phyloP scores from a whole-genome alignment of 805 yeast species.

The Kazachstania taianensis region DNA sequence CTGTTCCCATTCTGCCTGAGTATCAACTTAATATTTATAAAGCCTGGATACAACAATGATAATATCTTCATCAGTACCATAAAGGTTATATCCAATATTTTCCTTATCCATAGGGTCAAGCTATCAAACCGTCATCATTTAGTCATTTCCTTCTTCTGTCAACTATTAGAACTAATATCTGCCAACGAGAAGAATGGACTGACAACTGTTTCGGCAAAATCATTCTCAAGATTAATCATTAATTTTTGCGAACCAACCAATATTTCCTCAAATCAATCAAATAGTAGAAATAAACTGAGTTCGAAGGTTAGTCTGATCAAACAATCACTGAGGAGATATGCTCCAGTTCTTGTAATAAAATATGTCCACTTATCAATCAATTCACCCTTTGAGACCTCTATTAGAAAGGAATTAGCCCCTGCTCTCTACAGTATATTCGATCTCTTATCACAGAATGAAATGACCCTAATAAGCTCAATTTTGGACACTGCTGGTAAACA shows the following conservation, averaged over 20 bases:
- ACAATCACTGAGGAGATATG: slow-evolving; percentile 50
- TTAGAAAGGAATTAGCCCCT: slow-evolving; percentile 40
- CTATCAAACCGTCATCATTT: slow-evolving; percentile 67
- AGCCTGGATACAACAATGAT: slow-evolving; percentile 9
- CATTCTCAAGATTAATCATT: slow-evolving; percentile 48
- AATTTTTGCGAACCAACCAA: slow-evolving; percentile 64
- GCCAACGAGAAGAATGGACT: slow-evolving; percentile 14
- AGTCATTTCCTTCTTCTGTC: slow-evolving; percentile 38
- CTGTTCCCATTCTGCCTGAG: slow-evolving; percentile 30
- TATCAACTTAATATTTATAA: not conserved
- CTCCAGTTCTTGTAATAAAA: slow-evolving; percentile 48
- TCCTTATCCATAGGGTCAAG: slow-evolving; percentile 61
- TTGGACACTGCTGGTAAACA: slow-evolving; percentile 63
- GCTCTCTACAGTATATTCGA: slow-evolving; percentile 61
- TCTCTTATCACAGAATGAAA: slow-evolving; percentile 55
- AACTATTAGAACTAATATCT: slow-evolving; percentile 41
- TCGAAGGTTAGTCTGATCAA: slow-evolving; percentile 49
- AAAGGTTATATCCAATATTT: slow-evolving; percentile 46
- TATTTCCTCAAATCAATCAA: slow-evolving; percentile 16
- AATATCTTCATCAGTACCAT: slow-evolving; percentile 33
- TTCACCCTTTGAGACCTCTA: slow-evolving; percentile 35
- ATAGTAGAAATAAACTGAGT: slow-evolving; percentile 34
- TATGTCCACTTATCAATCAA: slow-evolving; percentile 47
- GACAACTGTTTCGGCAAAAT: slow-evolving; percentile 33
- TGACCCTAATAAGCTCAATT: slow-evolving; percentile 49